Conservation (phyloP, 805 yeast genomes). For the Blastobotrys muscicola region DNA sequence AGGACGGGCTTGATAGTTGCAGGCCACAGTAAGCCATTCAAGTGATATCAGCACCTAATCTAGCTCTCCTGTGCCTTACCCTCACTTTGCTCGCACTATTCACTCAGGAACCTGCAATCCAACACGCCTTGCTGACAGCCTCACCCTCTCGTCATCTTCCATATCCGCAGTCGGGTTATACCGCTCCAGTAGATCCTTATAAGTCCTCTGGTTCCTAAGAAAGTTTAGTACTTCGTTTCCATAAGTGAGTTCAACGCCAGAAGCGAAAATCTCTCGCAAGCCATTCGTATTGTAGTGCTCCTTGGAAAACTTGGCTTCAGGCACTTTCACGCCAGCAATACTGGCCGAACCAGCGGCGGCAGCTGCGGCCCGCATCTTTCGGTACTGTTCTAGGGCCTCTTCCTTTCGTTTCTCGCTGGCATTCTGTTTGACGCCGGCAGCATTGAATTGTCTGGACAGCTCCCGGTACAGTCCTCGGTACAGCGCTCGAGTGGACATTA, state of each 20-base stretch:
- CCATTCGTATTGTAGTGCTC: constrained; percentile 12
- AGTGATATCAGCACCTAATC: too few relatives aligned
- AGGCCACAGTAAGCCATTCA: too few relatives aligned
- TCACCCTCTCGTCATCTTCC: constrained; percentile 69
- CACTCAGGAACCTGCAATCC: constrained; percentile 61
- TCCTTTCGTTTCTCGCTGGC: constrained; percentile 1
- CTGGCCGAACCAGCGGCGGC: not conserved
- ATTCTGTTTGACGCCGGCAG: constrained; percentile 13
- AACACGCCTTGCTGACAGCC: constrained; percentile 77
- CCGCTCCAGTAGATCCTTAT: constrained; percentile 68
- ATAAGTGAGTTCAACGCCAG: constrained; percentile 27
- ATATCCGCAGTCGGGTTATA: constrained; percentile 78
- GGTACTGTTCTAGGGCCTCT: not conserved
- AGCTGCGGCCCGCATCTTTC: not conserved
- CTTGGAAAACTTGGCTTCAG: not conserved
- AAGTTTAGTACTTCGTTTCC: constrained; percentile 53
- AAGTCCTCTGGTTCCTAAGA: constrained; percentile 63
- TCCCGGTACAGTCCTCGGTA: constrained; percentile 21
- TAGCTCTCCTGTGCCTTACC: too few relatives aligned
- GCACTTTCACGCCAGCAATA: not conserved
- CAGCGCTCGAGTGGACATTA: constrained; percentile 5
- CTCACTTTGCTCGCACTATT: too few relatives aligned
- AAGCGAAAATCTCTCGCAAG: constrained; percentile 12
- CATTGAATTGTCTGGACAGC: constrained; percentile 17
- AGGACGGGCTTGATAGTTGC: too few relatives aligned